Evolutionary conservation across 257 asterid genomes (phyloP), one percentile per base, ranked within the genome.

Genomic region (Asclepias syriaca): DNA sequence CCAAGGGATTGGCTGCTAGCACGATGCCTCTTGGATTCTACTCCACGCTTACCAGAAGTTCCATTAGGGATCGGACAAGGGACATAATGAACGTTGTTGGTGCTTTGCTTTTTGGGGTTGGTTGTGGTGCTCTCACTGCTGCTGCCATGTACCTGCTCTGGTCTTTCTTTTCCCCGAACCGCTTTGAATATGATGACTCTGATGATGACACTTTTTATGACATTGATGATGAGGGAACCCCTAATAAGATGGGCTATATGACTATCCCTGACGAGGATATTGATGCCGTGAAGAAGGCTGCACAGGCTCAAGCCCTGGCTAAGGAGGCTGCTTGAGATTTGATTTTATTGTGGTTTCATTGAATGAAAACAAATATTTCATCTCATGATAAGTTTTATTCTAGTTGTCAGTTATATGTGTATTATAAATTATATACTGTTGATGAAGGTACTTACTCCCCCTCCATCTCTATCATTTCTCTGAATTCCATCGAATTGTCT

Each of bases 81-180:
- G 96, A 89, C 65, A 89, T 91, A 82, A 85, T 91, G 89, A 84
- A 91, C 81, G 89, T 87, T 1, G 90, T 89, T 59, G 90, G 90
- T 3, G 96, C 91, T 13, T 78, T 89, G 85, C 85, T 91, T 19
- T 89, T 89, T 46, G 97, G 95, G 39, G 90, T 91, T 13, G 96
- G 93, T 1, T 89, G 97, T 48, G 97, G 96, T 12, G 96, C 87
- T 19, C 83, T 91, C 27, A 86, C 97, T 12, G 96, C 88, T 0
- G 93, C 95, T 0, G 77, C 85, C 8, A 80, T 91, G 89, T 91
- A 87, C 76, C 77, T 86, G 70, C 21, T 89, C 65, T 87, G 95
- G 96, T 85, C 88, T 15, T 79, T 91, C 60, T 87, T 77, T 78
- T 75, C 87, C 15, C 90, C 93, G 10, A 54, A 81, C 74, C 83